These are phyloP conservation scores for Narthecium ossifragum DNA, from an alignment of 106 monocot genomes.

Conservation along the genomic window DNA sequence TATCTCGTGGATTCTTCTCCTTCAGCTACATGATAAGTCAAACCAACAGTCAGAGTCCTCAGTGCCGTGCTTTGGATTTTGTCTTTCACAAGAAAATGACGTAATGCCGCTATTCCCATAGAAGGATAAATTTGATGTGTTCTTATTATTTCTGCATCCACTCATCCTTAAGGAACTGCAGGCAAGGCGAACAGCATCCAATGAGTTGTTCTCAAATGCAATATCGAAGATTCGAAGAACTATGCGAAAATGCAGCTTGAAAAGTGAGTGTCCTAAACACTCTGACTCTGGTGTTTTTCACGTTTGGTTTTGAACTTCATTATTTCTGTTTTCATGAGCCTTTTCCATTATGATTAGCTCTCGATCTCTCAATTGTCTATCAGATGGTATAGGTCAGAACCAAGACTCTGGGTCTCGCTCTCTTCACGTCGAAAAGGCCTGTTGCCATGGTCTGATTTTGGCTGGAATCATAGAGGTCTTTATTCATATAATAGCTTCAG, in stretches of 20 bases:
- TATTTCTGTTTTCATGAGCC: background rate
- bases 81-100: constrained; percentile 86
- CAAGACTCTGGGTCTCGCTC: constrained; percentile 31
- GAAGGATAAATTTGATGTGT: background rate
- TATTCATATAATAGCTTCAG: constrained; percentile 43
- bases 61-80: constrained; percentile 74
- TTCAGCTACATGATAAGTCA: constrained; percentile 51
- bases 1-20: constrained; percentile 68
- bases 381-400: constrained; percentile 32
- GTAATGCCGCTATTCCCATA: constrained; percentile 23
- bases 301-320: background rate
- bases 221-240: constrained; percentile 48
- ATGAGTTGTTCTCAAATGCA: constrained; percentile 67
- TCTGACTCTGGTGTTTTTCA: background rate
- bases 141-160: background rate
- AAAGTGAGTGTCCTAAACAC: constrained; percentile 32
- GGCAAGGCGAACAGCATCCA: constrained; percentile 41
- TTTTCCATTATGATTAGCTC: background rate
- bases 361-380: constrained; percentile 11
- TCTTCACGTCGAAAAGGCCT: constrained; percentile 29
- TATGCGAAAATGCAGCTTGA: constrained; percentile 32
- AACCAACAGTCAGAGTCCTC: constrained; percentile 37
- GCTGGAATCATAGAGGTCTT: constrained; percentile 68
- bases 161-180: constrained; percentile 17
- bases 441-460: constrained; percentile 23